Percentiles rank a stretch among this genome's conserved stretches.
Evolutionary conservation across 2,329 filamentous ascomycete genomes (phyloP).

Genomic region (Aspergillus carbonarius): DNA sequence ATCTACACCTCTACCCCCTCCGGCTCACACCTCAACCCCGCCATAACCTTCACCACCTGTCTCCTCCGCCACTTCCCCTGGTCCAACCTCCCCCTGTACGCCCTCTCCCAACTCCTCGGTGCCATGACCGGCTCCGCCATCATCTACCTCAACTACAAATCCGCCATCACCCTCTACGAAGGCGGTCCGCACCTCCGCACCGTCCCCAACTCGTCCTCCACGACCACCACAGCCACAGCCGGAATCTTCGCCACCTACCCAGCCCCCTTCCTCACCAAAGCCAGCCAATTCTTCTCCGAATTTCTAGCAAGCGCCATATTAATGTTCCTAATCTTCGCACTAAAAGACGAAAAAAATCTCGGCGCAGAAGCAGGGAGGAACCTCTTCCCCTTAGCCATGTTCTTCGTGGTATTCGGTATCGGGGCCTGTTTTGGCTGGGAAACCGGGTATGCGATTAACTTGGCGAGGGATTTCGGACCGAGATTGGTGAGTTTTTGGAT

Average conservation of each 20-base stretch:
- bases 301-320: slow-evolving; percentile 66
- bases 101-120: slow-evolving; percentile 64
- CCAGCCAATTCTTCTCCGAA: slow-evolving; percentile 70
- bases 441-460: slow-evolving; percentile 73
- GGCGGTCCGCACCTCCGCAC: slow-evolving; percentile 60
- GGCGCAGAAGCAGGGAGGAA: slow-evolving; percentile 51
- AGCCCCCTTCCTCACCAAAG: slow-evolving; percentile 59
- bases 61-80: slow-evolving; percentile 68
- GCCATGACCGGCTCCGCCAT: slow-evolving; percentile 63
- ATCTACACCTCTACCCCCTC: slow-evolving; percentile 61
- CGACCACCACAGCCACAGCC: slow-evolving; percentile 56
- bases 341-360: slow-evolving; percentile 52
- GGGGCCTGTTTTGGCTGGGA: slow-evolving; percentile 74
- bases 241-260: slow-evolving; percentile 75
- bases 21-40: slow-evolving; percentile 68
- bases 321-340: slow-evolving; percentile 70
- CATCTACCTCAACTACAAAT: slow-evolving; percentile 64
- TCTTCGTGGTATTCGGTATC: slow-evolving; percentile 73
- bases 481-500: slow-evolving; percentile 65
- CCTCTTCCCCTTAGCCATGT: slow-evolving; percentile 56
- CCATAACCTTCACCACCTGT: slow-evolving; percentile 69
- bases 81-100: slow-evolving; percentile 68
- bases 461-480: slow-evolving; percentile 71
- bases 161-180: slow-evolving; percentile 64
- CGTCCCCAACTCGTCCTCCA: slow-evolving; percentile 51